phyloP scores from a whole-genome alignment of 2,329 filamentous ascomycete genomes.

The Rutstroemia sp. region DNA sequence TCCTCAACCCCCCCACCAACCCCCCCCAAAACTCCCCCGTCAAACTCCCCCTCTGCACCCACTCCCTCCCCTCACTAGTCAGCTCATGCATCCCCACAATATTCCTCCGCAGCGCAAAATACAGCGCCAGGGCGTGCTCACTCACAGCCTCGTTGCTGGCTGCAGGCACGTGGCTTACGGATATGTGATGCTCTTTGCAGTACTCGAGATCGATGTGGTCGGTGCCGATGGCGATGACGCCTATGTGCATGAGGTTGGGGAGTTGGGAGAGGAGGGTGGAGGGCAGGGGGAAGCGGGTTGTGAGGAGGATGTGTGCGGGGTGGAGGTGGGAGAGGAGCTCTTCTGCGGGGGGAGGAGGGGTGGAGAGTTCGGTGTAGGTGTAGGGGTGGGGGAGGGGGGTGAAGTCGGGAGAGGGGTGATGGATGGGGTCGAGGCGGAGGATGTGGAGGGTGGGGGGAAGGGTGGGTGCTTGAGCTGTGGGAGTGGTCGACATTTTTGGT shows the following conservation, averaged over 20 bases:
- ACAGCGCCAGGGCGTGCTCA: slow-evolving; percentile 26
- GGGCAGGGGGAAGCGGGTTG: slow-evolving; percentile 26
- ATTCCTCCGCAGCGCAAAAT: slow-evolving; percentile 32
- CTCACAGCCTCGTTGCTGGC: slow-evolving; percentile 32
- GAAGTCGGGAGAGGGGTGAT: background rate
- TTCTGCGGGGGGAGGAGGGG: slow-evolving; percentile 15
- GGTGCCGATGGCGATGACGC: slow-evolving; percentile 32
- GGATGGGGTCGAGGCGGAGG: background rate
- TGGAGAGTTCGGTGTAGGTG: slow-evolving; percentile 16
- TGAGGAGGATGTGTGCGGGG: slow-evolving; percentile 32
- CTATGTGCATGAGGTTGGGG: slow-evolving; percentile 30
- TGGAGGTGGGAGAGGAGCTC: slow-evolving; percentile 23
- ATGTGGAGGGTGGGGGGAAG: background rate
- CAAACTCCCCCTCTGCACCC: slow-evolving; percentile 16
- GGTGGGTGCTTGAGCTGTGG: background rate
- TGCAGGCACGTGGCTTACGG: slow-evolving; percentile 32
- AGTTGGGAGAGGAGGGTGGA: slow-evolving; percentile 24
- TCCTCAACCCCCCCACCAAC: slow-evolving; percentile 17
- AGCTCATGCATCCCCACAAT: slow-evolving; percentile 28
- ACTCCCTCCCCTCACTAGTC: slow-evolving; percentile 21
- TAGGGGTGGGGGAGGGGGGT: slow-evolving; percentile 14
- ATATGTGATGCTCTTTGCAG: slow-evolving; percentile 29
- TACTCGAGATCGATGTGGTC: slow-evolving; percentile 33
- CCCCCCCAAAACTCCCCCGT: slow-evolving; percentile 20
- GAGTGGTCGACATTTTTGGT: background rate